Evolutionary conservation across 2,329 filamentous ascomycete species (phyloP).

Genomic region (Pestalotiopsis sp.): DNA sequence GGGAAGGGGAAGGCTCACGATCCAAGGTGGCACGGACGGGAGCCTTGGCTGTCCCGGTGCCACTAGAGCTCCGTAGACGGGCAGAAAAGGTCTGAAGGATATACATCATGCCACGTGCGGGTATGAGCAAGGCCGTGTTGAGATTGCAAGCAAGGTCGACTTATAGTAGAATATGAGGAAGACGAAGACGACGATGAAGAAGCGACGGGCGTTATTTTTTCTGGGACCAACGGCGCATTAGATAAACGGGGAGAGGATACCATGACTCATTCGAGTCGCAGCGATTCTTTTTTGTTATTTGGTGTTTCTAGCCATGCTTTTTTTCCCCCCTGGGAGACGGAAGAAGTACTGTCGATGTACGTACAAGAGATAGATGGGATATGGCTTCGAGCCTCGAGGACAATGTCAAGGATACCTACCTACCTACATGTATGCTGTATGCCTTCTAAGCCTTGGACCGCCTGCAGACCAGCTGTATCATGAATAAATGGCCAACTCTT

Average conservation of each 20-base stretch:
- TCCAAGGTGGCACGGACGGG: conserved; percentile 41
- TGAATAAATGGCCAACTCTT: no score
- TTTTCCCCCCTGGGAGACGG: not conserved
- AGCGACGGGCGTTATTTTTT: not conserved
- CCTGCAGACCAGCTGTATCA: no score
- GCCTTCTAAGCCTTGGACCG: no score
- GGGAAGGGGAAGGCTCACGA: conserved; percentile 35
- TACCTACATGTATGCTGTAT: not conserved
- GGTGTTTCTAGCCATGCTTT: not conserved
- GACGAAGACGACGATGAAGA: not conserved
- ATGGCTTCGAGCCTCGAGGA: no score
- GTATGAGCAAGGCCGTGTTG: not conserved
- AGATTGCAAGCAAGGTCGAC: not conserved
- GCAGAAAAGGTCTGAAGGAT: conserved; percentile 40
- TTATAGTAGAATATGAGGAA: not conserved
- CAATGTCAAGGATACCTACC: no score
- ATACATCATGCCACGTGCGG: no score
- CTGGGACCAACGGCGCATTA: not conserved
- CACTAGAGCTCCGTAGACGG: conserved; percentile 43
- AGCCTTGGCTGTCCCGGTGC: conserved; percentile 37
- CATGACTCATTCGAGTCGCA: conserved; percentile 8
- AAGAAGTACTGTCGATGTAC: not conserved
- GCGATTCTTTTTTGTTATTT: not conserved
- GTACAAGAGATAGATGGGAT: not conserved
- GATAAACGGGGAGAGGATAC: conserved; percentile 5